A percentile compares a stretch with the other conserved stretches of the same genome.
phyloP scores from a whole-genome alignment of 169 alveolate species.

The Eimeria sp. region DNA sequence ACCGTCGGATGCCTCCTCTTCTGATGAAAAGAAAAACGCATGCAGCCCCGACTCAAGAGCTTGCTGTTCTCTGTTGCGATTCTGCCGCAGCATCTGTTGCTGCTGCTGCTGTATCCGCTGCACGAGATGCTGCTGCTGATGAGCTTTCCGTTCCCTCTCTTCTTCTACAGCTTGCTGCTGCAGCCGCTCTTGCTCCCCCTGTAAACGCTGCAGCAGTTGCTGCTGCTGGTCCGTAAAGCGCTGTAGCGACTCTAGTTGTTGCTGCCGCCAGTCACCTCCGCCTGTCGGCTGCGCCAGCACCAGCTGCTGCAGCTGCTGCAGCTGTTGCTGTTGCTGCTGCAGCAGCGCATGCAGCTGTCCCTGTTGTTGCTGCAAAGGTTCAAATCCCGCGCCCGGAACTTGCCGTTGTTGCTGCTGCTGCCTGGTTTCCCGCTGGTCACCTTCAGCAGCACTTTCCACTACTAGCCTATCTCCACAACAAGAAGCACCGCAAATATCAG shows the following conservation, averaged over 20 bases:
- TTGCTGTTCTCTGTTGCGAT: not conserved
- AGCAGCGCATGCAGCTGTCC: conserved; percentile 37
- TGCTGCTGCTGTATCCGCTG: conserved; percentile 54
- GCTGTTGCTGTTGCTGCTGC: conserved; percentile 44
- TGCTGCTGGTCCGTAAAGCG: conserved; percentile 16
- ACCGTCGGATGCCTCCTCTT: not conserved
- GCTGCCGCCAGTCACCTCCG: not conserved
- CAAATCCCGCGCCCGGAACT: not conserved
- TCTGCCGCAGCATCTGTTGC: not conserved
- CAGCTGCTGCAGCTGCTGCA: conserved; percentile 38
- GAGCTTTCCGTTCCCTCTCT: not conserved
- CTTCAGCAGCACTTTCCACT: not conserved
- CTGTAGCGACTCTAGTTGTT: conserved; percentile 25
- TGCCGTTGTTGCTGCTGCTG: conserved; percentile 8
- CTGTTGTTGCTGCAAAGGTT: not conserved
- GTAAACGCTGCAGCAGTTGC: conserved; percentile 24
- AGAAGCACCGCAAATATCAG: not conserved
- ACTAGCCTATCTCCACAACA: not conserved
- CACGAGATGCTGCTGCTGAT: not conserved
- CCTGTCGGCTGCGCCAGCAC: not conserved
- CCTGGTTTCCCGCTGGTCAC: not conserved
- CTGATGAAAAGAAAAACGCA: conserved; percentile 21
- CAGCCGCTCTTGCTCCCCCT: conserved; percentile 47
- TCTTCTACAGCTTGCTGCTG: not conserved
- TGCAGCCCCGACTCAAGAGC: conserved; percentile 12